Evolutionary conservation across 129 eudicot species (phyloP).

Genomic region (Arctium lappa): DNA sequence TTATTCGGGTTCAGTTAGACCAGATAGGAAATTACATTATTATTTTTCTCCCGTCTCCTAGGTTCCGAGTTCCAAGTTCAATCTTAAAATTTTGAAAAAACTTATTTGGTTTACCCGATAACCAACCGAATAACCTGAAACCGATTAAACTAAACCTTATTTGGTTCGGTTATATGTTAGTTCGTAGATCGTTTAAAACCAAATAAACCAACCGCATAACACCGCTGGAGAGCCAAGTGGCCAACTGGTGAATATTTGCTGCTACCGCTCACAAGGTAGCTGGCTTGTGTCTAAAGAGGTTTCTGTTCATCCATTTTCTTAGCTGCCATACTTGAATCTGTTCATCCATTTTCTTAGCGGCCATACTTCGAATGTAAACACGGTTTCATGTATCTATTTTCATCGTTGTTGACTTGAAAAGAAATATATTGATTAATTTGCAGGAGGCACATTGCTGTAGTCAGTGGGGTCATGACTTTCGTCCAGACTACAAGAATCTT

Average conservation of each 20-base stretch:
- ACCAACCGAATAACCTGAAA: background rate
- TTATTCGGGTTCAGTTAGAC: background rate
- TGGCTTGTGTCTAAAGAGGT: background rate
- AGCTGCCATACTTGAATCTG: background rate
- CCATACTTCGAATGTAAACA: background rate
- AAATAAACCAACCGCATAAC: background rate
- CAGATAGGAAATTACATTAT: background rate
- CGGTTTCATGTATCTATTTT: background rate
- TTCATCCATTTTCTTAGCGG: background rate
- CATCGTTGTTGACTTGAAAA: background rate
- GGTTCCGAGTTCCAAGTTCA: background rate
- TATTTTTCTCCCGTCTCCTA: background rate
- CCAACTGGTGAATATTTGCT: background rate
- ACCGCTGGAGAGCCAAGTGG: background rate
- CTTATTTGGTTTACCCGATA: background rate
- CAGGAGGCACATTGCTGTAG: conserved; percentile 99
- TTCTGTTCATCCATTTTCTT: background rate
- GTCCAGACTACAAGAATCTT: conserved; percentile 98
- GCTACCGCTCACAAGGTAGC: background rate
- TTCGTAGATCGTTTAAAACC: background rate
- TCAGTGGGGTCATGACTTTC: conserved; percentile 99
- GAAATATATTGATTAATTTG: background rate
- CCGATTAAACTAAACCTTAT: background rate
- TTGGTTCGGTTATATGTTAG: background rate
- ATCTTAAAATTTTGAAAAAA: background rate